Conservation (phyloP, 148 eudicot species). For the Cornus suecica region DNA sequence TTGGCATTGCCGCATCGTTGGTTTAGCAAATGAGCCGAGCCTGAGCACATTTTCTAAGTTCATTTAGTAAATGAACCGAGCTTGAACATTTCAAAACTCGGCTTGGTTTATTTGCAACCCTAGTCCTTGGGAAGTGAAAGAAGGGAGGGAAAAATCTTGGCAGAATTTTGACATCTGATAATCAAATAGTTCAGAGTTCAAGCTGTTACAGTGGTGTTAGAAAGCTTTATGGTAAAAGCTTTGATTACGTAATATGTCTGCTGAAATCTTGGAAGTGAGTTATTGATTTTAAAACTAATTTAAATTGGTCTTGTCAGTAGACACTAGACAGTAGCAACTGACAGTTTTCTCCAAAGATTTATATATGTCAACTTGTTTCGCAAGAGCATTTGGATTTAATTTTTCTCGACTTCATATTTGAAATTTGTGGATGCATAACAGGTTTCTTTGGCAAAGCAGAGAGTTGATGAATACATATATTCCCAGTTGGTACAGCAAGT, state of each 20-base stretch:
- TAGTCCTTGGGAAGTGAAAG: background rate
- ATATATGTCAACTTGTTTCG: background rate
- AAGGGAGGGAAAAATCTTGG: background rate
- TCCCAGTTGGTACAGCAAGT: constrained; percentile 60
- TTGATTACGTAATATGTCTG: background rate
- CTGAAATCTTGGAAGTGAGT: background rate
- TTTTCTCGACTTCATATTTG: constrained; percentile 1
- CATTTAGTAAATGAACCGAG: too few relatives aligned
- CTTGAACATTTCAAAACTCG: too few relatives aligned
- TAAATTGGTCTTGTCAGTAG: background rate
- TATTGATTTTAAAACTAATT: background rate
- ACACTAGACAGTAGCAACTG: background rate
- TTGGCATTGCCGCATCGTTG: too few relatives aligned
- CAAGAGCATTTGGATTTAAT: background rate
- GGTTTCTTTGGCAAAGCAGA: constrained; percentile 90
- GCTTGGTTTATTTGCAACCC: too few relatives aligned
- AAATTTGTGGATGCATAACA: constrained; percentile 23
- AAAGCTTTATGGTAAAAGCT: background rate
- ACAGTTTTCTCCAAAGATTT: background rate
- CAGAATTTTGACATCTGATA: background rate
- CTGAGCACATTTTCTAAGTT: too few relatives aligned
- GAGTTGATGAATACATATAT: constrained; percentile 80
- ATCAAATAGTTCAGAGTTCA: background rate
- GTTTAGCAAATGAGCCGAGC: too few relatives aligned
- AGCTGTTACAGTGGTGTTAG: background rate